Evolutionary conservation across 129 eudicot genomes (phyloP), one percentile per base, ranked within the genome.

Genomic region (Smallanthus sonchifolius): DNA sequence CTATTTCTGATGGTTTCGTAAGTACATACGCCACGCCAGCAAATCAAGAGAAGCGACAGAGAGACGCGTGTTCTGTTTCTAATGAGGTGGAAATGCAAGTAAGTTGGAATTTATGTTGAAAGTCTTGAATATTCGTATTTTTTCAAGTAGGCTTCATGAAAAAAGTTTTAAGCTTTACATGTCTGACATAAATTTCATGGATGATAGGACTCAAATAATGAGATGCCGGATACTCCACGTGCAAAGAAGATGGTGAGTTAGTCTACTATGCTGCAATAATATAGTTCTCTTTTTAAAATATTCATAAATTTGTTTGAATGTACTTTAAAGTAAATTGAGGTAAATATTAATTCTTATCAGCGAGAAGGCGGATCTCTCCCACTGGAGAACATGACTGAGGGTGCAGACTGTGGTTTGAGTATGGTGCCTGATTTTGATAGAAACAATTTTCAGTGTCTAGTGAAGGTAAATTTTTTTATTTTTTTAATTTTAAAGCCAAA

Each of bases 41-140:
- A n/a, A 85, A 76, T 42, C 76, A 89, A 83, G 96, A 91, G 75
- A 94, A 94, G 85, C 96, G 99, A 44, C 82, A 15, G 14, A 86
- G 99, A 80, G 97, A 88, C 5, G 75, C 80, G 51, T 80, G 45
- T 60, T 73, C 83, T 74, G 76, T 75, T 37, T 80, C 75, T 73
- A 74, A 30, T 55, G 89, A 83, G 37, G 78, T 76, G 77, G 96
- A 88, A 67, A 78, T 87, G 83, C 84, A 82, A 69, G 90, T 91
- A 84, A 35, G 75, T 80, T 36, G 16, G 20, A 38, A 9, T 24
- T 3, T 32, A 69, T 28, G 10, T 16, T 47, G 4, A 74, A 20
- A 16, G 9, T 28, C 35, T 17, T 44, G 19, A 67, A 59, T 65
- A 7, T 59, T 1, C n/a, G 10, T 79, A 45, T 42, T 1, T 56